A percentile compares a stretch with the other conserved stretches of the same genome.
Evolutionary conservation across 306 rosid species (phyloP).

Genomic region (Mimosa bimucronata): DNA sequence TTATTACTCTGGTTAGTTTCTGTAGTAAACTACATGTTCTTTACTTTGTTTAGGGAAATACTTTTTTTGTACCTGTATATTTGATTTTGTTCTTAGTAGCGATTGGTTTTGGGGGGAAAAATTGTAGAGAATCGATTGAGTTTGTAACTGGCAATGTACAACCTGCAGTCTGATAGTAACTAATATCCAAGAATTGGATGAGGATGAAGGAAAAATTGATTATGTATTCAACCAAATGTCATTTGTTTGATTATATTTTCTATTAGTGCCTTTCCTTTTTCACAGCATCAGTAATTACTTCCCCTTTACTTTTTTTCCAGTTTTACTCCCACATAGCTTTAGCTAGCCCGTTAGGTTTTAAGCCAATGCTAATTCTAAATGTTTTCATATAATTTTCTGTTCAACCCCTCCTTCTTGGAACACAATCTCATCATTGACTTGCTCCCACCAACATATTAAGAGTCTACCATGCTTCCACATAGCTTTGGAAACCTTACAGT

Average conservation of each 20-base stretch:
- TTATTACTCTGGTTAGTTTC: conserved; percentile 33
- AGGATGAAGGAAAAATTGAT: background rate
- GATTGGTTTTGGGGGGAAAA: background rate
- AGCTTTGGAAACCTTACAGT: background rate
- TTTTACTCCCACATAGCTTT: background rate
- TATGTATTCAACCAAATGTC: background rate
- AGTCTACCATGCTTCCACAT: background rate
- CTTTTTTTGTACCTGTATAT: background rate
- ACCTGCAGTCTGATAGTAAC: background rate
- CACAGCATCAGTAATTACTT: background rate
- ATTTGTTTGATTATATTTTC: background rate
- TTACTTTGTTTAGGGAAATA: conserved; percentile 10
- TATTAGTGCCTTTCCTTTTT: background rate
- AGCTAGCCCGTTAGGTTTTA: background rate
- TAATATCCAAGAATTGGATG: background rate
- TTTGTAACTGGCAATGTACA: background rate
- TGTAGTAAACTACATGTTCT: conserved; percentile 10
- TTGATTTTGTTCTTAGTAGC: background rate
- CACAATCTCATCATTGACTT: background rate
- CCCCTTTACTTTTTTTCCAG: background rate
- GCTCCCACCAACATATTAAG: background rate
- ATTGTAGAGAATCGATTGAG: background rate
- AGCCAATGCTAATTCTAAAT: background rate
- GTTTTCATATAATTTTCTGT: background rate
- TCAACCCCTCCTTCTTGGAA: background rate